Evolutionary conservation across 352 stramenopile species (phyloP), one percentile per base, ranked within the genome.

Genomic region (Discostella stelligera): DNA sequence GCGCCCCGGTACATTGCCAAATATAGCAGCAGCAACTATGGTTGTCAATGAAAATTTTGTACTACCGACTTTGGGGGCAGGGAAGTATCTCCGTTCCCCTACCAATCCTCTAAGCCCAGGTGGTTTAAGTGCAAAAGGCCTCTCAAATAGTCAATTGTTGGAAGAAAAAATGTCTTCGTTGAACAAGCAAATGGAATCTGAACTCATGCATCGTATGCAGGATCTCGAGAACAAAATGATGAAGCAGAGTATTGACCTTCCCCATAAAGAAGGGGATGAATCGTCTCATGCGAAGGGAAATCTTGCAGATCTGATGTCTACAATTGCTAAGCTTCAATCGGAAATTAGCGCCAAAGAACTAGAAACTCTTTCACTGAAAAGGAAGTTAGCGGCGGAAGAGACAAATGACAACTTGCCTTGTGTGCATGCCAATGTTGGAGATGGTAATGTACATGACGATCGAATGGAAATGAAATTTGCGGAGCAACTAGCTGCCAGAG

Each of bases 161-260:
- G 79, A 86, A 61, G 65, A 80, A 58, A 62, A 74, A 32, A 74
- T 86, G 23, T 75, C 49, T 5, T 58, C 49, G 0, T 41, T 86
- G 8, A 74, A 86, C 39, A 23, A 77, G 63, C 80, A 81, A 20
- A 85, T 85, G 73, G 78, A 85, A 44, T 48, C n/a, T 46, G 67
- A 82, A 56, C 53, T 86, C 4, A 66, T 79, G n/a, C 39, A 81
- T 50, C 72, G 70, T n/a, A 41, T 86, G 25, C 67, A 83, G 20
- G 37, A 58, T 41, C 46, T 86, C 0, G 79, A 86, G 67, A 66
- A 79, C 13, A 83, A 83, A 66, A 66, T 86, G 44, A 48, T 41
- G 8, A 58, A 72, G 60, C 55, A 83, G 59, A 79, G 74, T 46
- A 21, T 55, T 21, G 60, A 74, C 50, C 14, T 50, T 46, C 53